Percentiles rank a stretch among this genome's conserved stretches.
Conservation (phyloP, 2,329 filamentous ascomycete genomes). For the Colletotrichum neosansevieriae region DNA sequence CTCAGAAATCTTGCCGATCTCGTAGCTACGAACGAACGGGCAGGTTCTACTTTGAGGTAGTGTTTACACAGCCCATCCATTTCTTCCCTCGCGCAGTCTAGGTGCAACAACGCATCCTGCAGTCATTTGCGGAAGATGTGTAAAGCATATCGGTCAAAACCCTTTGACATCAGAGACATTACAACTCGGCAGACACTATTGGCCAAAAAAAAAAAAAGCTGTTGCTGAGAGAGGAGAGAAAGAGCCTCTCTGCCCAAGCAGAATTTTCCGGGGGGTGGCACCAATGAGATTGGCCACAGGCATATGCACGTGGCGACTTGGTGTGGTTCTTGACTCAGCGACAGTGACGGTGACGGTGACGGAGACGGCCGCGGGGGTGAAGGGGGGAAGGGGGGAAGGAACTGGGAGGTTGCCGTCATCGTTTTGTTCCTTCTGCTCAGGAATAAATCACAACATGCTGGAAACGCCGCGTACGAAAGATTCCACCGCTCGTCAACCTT, state of each 20-base stretch:
- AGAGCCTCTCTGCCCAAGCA: slow-evolving; percentile 31
- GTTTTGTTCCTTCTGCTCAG: neutral
- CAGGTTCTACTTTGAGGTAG: neutral
- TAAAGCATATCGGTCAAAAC: neutral
- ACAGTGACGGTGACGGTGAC: slow-evolving; percentile 1
- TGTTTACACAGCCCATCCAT: no score
- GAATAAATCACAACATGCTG: neutral
- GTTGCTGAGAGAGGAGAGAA: neutral
- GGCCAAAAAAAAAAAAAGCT: no score
- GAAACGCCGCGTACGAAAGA: no score
- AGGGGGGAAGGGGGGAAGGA: no score
- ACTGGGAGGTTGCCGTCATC: slow-evolving; percentile 3
- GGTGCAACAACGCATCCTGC: no score
- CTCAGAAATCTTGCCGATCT: slow-evolving; percentile 13
- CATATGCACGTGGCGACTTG: slow-evolving; percentile 23
- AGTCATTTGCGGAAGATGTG: no score
- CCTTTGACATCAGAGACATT: neutral
- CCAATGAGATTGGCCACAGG: slow-evolving; percentile 23
- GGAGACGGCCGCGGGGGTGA: neutral
- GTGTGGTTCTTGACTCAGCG: slow-evolving; percentile 18
- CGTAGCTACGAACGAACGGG: neutral
- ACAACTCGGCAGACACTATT: neutral
- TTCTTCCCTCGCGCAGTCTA: no score
- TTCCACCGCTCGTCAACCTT: neutral
- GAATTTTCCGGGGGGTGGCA: slow-evolving; percentile 4